Percentiles rank a stretch among this genome's conserved stretches.
Conservation (phyloP, 495 filamentous ascomycete genomes). For the Aspergillus cristatus region DNA sequence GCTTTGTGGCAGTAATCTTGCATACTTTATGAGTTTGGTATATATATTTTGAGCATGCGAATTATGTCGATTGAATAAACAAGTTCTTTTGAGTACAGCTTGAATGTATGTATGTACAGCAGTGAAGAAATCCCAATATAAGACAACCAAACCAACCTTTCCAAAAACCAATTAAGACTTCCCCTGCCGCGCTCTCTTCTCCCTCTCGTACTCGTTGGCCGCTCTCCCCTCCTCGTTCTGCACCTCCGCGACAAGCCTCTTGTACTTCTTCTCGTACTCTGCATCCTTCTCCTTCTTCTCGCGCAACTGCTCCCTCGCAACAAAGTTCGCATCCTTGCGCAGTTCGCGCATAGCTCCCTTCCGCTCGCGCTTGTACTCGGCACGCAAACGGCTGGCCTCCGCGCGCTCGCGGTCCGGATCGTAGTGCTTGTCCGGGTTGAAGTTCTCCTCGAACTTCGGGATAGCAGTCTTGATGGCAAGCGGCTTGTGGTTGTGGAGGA, state of each 20-base stretch:
- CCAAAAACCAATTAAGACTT: slow-evolving; percentile 26
- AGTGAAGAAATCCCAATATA: background rate
- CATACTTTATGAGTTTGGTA: slow-evolving; percentile 1
- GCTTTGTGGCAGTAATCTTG: slow-evolving; percentile 35
- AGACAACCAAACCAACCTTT: background rate
- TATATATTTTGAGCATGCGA: slow-evolving; percentile 5
- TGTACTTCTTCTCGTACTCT: slow-evolving; percentile 92
- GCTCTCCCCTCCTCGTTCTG: slow-evolving; percentile 86
- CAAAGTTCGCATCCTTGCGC: slow-evolving; percentile 85
- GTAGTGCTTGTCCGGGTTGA: slow-evolving; percentile 92
- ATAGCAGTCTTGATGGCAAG: slow-evolving; percentile 80
- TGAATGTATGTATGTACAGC: too few species aligned
- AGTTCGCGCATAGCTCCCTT: slow-evolving; percentile 94
- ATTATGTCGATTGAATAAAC: too few species aligned
- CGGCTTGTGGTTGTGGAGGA: slow-evolving; percentile 82
- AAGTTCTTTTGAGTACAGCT: too few species aligned
- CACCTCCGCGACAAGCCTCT: slow-evolving; percentile 83
- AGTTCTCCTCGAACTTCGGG: slow-evolving; percentile 94
- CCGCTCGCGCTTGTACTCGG: slow-evolving; percentile 86
- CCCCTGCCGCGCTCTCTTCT: slow-evolving; percentile 60
- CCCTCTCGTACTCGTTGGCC: slow-evolving; percentile 78
- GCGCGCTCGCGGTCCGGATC: slow-evolving; percentile 82
- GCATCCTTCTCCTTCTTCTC: slow-evolving; percentile 87
- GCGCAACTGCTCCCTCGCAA: slow-evolving; percentile 77
- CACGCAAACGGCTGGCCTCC: slow-evolving; percentile 69